phyloP scores from a whole-genome alignment of 2,329 filamentous ascomycete genomes.

The Pestalotiopsis sp. region DNA sequence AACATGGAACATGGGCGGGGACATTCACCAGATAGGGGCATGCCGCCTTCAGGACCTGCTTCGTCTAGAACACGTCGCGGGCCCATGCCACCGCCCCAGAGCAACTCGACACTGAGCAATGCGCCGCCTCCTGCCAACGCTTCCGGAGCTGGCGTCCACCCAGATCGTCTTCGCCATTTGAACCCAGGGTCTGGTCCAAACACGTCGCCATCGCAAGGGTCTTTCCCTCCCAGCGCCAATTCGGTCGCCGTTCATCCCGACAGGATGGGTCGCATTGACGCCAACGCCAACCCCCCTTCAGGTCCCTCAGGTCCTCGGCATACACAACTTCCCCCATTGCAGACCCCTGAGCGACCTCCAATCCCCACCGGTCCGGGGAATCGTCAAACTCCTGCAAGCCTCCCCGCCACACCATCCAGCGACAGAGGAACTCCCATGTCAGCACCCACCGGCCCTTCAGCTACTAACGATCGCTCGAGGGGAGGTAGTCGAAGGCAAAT shows the following conservation, averaged over 20 bases:
- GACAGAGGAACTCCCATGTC: constrained; percentile 31
- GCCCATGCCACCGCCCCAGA: constrained; percentile 29
- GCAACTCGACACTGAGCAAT: constrained; percentile 25
- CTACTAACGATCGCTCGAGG: constrained; percentile 35
- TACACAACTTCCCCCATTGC: constrained; percentile 31
- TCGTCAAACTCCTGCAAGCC: constrained; percentile 25
- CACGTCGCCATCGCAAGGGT: constrained; percentile 21
- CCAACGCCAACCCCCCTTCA: constrained; percentile 23
- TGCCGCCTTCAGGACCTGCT: constrained; percentile 55
- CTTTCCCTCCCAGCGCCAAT: constrained; percentile 25
- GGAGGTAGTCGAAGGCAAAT: constrained; percentile 54
- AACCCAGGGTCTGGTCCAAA: constrained; percentile 18
- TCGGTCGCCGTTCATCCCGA: constrained; percentile 41
- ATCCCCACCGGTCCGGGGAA: constrained; percentile 25
- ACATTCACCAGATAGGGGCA: constrained; percentile 50
- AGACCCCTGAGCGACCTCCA: constrained; percentile 34
- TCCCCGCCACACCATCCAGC: constrained; percentile 21
- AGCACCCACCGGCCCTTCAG: constrained; percentile 35
- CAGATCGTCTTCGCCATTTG: constrained; percentile 32
- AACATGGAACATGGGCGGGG: constrained; percentile 40
- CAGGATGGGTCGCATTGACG: constrained; percentile 41
- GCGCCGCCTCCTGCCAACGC: constrained; percentile 21
- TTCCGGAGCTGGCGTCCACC: constrained; percentile 29
- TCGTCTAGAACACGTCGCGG: constrained; percentile 49
- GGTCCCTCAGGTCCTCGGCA: constrained; percentile 24